Evolutionary conservation across 345 rosid genomes (phyloP).

Genomic region (Linum lewisii): DNA sequence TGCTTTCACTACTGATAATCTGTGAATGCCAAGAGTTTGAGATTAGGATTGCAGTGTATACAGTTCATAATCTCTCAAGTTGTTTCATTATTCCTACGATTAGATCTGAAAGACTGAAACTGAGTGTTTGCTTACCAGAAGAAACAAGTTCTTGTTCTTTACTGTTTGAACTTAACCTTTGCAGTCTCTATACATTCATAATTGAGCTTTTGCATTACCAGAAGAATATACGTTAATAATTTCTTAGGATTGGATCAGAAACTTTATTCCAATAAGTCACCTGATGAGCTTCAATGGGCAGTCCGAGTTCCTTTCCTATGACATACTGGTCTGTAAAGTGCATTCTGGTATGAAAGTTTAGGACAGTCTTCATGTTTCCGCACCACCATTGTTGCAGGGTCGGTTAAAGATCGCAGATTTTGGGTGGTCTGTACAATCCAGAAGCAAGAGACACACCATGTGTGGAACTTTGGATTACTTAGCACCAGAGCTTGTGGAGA

Average conservation of each 20-base stretch:
- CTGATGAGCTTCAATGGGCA: neutral
- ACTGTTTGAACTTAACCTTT: neutral
- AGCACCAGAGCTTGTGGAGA: conserved; percentile 97
- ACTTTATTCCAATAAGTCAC: no score
- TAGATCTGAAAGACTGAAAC: no score
- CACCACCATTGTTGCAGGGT: conserved; percentile 35
- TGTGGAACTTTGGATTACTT: conserved; percentile 95
- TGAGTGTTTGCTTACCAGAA: neutral
- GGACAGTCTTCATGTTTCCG: neutral
- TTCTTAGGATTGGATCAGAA: no score
- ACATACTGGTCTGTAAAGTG: neutral
- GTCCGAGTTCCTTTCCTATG: neutral
- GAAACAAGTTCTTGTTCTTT: neutral
- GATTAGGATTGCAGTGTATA: no score
- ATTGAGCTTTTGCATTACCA: neutral
- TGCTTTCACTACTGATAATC: no score
- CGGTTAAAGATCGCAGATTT: conserved; percentile 88
- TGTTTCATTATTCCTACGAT: no score
- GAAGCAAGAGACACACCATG: conserved; percentile 81
- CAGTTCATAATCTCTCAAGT: no score
- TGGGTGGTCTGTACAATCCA: conserved; percentile 98
- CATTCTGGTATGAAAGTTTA: neutral
- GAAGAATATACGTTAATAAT: neutral
- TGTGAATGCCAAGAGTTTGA: no score
- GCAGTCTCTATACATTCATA: neutral